A percentile compares a stretch with the other conserved stretches of the same genome.
These are phyloP conservation scores for Vickermania ingenoplastis DNA, from an alignment of 208 protist species.

Conservation along the genomic window DNA sequence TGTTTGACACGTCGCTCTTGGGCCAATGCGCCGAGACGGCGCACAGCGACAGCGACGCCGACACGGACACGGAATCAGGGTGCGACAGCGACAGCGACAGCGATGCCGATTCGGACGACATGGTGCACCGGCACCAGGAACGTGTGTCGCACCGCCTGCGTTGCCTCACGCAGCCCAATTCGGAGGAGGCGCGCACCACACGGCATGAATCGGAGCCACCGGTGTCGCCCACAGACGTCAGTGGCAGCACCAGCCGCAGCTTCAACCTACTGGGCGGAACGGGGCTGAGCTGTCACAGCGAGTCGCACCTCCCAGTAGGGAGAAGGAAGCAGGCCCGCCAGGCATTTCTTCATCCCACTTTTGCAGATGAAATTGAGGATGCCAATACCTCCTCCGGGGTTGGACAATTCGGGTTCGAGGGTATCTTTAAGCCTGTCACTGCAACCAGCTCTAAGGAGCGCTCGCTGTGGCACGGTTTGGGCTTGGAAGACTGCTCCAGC, in stretches of 20 bases:
- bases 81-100: background rate
- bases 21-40: background rate
- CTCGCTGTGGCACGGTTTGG: background rate
- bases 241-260: slow-evolving; percentile 1
- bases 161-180: background rate
- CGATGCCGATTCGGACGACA: background rate
- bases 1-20: background rate
- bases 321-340: background rate
- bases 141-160: background rate
- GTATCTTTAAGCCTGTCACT: background rate
- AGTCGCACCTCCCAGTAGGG: background rate
- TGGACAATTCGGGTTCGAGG: background rate
- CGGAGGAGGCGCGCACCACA: background rate
- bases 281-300: background rate
- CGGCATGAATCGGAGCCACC: background rate
- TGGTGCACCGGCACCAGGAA: background rate
- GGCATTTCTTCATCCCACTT: background rate
- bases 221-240: background rate
- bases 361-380: background rate
- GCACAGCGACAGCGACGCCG: background rate
- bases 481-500: background rate
- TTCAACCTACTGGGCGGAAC: background rate
- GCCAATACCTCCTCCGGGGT: background rate
- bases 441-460: background rate
- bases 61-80: background rate